These are phyloP conservation scores for Sequoiadendron giganteum DNA, from an alignment of 75 land plant species.

Conservation along the genomic window DNA sequence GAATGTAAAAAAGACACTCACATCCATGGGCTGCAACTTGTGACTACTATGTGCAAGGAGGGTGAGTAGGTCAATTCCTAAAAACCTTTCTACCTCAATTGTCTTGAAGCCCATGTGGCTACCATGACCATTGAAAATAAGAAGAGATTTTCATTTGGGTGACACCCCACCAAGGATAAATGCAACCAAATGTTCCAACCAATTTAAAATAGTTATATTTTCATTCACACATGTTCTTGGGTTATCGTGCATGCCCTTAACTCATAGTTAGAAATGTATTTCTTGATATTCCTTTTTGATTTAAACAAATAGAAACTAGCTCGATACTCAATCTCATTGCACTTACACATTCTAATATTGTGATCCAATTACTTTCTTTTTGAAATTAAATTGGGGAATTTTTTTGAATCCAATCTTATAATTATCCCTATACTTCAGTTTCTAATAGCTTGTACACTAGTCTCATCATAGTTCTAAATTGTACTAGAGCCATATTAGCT, in stretches of 20 bases:
- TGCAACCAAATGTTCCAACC: not conserved
- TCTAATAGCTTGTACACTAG: not conserved
- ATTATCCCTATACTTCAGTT: not conserved
- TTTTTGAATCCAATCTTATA: not conserved
- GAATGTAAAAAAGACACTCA: not conserved
- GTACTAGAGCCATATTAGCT: not conserved
- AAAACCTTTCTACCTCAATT: not conserved
- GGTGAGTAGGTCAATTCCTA: not conserved
- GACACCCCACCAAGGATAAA: not conserved
- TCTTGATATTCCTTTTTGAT: too few species aligned
- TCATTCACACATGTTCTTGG: not conserved
- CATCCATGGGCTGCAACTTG: not conserved
- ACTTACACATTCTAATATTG: not conserved
- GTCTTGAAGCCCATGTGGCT: not conserved
- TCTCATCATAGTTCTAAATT: not conserved
- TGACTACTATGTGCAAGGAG: not conserved
- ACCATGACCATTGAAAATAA: not conserved
- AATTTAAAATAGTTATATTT: not conserved
- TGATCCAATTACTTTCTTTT: not conserved
- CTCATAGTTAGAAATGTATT: too few species aligned
- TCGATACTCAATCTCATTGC: not conserved
- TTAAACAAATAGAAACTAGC: not conserved
- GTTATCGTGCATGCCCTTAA: not conserved
- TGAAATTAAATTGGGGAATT: not conserved
- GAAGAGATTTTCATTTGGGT: not conserved